These are phyloP conservation scores for Plasmodium inui DNA, from an alignment of 169 alveolate species.

Conservation along the genomic window DNA sequence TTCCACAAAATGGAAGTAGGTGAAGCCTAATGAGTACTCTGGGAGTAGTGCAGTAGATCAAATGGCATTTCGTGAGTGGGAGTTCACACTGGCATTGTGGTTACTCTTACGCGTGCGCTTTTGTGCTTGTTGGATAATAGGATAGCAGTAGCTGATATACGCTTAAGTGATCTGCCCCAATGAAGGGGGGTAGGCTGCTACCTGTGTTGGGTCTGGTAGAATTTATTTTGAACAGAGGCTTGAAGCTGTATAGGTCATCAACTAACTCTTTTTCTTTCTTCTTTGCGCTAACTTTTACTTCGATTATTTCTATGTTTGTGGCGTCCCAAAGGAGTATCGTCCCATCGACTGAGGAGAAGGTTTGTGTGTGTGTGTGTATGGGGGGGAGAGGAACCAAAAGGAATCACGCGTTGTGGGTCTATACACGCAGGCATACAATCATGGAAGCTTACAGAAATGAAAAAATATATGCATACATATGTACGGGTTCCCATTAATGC, in stretches of 20 bases:
- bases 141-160: not conserved
- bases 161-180: not conserved
- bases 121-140: not conserved
- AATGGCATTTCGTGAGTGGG: not conserved
- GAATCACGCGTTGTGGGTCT: not conserved
- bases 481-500: not conserved
- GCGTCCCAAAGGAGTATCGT: constrained; percentile 69
- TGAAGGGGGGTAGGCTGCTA: not conserved
- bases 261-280: constrained; percentile 51
- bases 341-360: constrained; percentile 40
- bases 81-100: not conserved
- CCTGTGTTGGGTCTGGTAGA: constrained; percentile 70
- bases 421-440: not conserved
- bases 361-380: not conserved
- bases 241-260: constrained; percentile 61
- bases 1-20: constrained; percentile 69
- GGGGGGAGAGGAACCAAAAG: not conserved
- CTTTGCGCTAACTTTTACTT: constrained; percentile 29
- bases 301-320: constrained; percentile 53
- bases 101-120: not conserved
- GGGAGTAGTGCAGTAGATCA: not conserved
- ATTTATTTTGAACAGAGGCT: constrained; percentile 65
- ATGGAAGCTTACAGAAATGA: not conserved
- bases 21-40: constrained; percentile 68
- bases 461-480: constrained; percentile 5